These are phyloP conservation scores for Neopestalotiopsis sp. DNA, from an alignment of 2,329 filamentous ascomycete species.

Conservation along the genomic window DNA sequence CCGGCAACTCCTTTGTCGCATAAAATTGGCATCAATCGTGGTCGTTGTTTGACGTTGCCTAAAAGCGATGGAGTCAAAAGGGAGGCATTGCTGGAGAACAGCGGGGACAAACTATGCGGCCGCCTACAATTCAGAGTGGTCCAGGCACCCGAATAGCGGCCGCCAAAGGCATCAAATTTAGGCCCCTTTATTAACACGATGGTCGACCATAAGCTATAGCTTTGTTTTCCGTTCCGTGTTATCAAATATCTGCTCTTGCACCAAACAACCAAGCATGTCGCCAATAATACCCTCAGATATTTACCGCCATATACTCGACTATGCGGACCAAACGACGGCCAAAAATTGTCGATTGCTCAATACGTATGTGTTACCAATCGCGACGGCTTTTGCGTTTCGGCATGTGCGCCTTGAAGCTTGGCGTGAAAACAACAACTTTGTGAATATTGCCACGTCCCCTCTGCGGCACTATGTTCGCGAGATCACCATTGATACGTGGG, in stretches of 20 bases:
- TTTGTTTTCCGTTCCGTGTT: no score
- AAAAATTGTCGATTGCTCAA: conserved; percentile 15
- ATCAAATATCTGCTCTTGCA: background rate
- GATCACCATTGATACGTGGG: conserved; percentile 20
- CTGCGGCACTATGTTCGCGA: conserved; percentile 18
- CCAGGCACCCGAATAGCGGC: background rate
- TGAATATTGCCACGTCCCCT: conserved; percentile 16
- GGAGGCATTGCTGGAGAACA: background rate
- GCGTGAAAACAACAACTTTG: conserved; percentile 1
- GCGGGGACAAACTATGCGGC: background rate
- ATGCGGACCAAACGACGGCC: background rate
- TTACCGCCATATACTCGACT: conserved; percentile 10
- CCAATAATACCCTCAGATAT: conserved; percentile 7
- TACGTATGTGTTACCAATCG: conserved; percentile 14
- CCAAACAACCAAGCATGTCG: background rate
- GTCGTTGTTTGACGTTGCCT: background rate
- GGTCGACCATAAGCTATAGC: background rate
- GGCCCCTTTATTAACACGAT: background rate
- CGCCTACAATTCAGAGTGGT: background rate
- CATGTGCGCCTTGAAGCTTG: conserved; percentile 17
- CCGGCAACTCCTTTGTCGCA: background rate
- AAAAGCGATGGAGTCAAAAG: background rate
- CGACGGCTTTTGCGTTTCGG: conserved; percentile 19
- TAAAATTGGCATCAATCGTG: background rate
- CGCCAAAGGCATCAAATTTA: background rate